Evolutionary conservation across 1,284 basidiomycete species (phyloP).

Genomic region (Cutaneotrichosporon spelunceum): DNA sequence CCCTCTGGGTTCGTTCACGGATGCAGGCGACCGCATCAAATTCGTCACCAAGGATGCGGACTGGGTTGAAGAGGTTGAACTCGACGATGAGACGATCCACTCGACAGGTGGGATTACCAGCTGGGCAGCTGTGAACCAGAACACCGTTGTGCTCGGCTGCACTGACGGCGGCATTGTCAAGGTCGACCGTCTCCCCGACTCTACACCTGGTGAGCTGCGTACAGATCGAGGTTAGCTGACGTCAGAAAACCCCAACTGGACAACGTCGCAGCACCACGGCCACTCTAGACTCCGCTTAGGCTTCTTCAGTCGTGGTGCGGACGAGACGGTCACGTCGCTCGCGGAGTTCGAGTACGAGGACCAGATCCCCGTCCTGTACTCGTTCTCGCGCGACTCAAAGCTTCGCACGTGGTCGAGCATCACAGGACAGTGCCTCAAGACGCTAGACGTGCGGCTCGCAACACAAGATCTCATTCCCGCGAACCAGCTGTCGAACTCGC

Average conservation of each 20-base stretch:
- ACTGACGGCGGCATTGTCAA: conserved; percentile 69
- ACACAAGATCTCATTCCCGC: conserved; percentile 14
- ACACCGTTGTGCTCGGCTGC: conserved; percentile 65
- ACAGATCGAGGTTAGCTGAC: conserved; percentile 10
- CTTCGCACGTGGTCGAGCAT: conserved; percentile 67
- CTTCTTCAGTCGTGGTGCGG: conserved; percentile 37
- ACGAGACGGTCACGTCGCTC: conserved; percentile 42
- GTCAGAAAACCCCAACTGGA: conserved; percentile 30
- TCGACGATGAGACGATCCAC: conserved; percentile 35
- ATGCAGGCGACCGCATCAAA: conserved; percentile 27
- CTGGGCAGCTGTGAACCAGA: conserved; percentile 66
- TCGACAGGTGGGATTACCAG: conserved; percentile 45
- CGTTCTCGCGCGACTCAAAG: conserved; percentile 80
- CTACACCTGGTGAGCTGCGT: conserved; percentile 30
- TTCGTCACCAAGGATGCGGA: conserved; percentile 33
- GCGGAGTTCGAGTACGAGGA: conserved; percentile 31
- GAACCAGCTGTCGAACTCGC: not conserved
- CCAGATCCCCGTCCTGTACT: conserved; percentile 69
- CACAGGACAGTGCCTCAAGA: conserved; percentile 44
- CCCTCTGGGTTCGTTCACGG: conserved; percentile 48
- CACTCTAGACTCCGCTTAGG: conserved; percentile 37
- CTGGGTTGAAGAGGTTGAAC: conserved; percentile 44
- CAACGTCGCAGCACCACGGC: conserved; percentile 38
- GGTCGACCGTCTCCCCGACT: conserved; percentile 54
- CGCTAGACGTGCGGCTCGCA: conserved; percentile 42